A percentile compares a stretch with the other conserved stretches of the same genome.
Conservation (phyloP, 2,329 filamentous ascomycete species). For the Fusarium concolor region DNA sequence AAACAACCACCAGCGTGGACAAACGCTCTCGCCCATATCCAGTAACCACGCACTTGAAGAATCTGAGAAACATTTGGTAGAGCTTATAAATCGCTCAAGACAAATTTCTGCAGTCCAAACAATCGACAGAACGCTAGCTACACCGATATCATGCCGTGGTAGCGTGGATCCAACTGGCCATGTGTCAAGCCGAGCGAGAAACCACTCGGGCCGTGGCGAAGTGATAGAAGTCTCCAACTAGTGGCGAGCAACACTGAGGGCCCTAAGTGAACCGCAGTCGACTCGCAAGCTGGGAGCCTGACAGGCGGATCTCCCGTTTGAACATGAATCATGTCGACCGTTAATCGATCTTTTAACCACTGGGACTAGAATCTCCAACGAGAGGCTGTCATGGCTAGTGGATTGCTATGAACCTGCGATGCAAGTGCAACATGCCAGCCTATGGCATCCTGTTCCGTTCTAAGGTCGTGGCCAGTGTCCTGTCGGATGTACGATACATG, state of each 20-base stretch:
- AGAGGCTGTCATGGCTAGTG: constrained; percentile 5
- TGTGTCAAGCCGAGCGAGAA: constrained; percentile 1
- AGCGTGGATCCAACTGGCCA: neutral
- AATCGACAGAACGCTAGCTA: constrained; percentile 10
- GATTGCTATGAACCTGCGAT: neutral
- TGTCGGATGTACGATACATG: neutral
- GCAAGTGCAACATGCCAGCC: neutral
- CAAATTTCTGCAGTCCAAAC: neutral
- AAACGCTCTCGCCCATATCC: neutral
- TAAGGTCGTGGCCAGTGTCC: neutral
- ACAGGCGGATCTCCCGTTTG: constrained; percentile 1
- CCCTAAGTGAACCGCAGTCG: neutral
- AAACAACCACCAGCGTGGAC: neutral
- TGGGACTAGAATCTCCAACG: neutral
- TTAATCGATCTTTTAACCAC: neutral
- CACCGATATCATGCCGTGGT: constrained; percentile 3
- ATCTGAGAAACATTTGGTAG: neutral
- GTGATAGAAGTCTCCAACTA: neutral
- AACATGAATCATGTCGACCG: constrained; percentile 11
- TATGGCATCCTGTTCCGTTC: neutral
- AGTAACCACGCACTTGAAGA: too few species aligned
- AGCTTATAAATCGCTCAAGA: constrained; percentile 23
- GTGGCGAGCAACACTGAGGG: constrained; percentile 7
- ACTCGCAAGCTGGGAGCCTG: neutral
- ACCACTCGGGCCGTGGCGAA: constrained; percentile 12